phyloP scores from a whole-genome alignment of 768 basidiomycete genomes.

The Leccinum olivaceopallidum region DNA sequence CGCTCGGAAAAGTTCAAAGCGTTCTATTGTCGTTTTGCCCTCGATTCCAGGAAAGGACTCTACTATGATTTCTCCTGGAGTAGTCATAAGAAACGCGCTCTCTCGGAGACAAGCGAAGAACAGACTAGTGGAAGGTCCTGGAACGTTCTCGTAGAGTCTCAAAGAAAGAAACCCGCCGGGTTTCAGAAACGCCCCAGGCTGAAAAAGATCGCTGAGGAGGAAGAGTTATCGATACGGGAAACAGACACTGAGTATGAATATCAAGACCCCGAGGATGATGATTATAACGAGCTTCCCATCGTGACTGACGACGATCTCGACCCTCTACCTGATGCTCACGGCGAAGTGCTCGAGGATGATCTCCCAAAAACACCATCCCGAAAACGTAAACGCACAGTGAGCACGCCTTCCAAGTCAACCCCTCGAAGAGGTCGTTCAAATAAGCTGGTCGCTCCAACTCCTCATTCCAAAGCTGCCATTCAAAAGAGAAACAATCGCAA shows the following conservation, averaged over 20 bases:
- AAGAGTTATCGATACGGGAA: slow-evolving; percentile 18
- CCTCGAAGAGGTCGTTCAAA: slow-evolving; percentile 37
- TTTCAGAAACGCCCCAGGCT: slow-evolving; percentile 25
- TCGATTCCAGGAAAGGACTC: slow-evolving; percentile 57
- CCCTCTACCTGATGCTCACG: slow-evolving; percentile 29
- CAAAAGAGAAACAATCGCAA: slow-evolving; percentile 41
- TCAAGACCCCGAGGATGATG: slow-evolving; percentile 20
- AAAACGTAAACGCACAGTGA: slow-evolving; percentile 46
- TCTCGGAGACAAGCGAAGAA: slow-evolving; percentile 29
- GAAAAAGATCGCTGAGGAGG: slow-evolving; percentile 25
- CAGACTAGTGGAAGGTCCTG: slow-evolving; percentile 44
- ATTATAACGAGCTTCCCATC: slow-evolving; percentile 20
- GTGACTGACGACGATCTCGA: slow-evolving; percentile 20
- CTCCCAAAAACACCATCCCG: slow-evolving; percentile 53
- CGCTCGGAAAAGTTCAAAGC: slow-evolving; percentile 13
- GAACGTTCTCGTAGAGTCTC: slow-evolving; percentile 40
- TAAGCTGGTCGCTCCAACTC: slow-evolving; percentile 63
- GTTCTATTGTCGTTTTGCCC: slow-evolving; percentile 61
- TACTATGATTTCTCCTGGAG: slow-evolving; percentile 68
- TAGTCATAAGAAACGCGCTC: slow-evolving; percentile 42
- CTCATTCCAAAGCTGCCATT: slow-evolving; percentile 72
- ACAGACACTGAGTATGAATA: slow-evolving; percentile 25
- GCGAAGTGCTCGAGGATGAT: slow-evolving; percentile 28
- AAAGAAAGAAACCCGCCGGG: slow-evolving; percentile 7
- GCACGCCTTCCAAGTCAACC: slow-evolving; percentile 33